Base-by-base conservation (phyloP, 1,284 basidiomycete species). In the Caloboletus inedulis region DNA sequence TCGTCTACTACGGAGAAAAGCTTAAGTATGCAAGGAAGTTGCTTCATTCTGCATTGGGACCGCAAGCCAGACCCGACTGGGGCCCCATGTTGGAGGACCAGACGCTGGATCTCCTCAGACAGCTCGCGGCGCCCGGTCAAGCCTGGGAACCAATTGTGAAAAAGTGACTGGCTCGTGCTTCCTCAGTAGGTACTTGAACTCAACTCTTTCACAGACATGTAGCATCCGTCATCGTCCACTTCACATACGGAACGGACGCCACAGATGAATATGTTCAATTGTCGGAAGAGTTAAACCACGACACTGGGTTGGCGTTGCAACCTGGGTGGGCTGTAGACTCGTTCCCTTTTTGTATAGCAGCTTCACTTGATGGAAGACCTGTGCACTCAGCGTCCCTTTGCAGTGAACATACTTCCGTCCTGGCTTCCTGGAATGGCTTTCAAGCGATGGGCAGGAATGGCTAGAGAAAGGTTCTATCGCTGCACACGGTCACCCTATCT, bases 351-450 rank as follows among this genome's bases (percentile, higher is more conserved):
- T 30, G 54, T 56, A 36, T n/a, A 16, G 29, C 13, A 16, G 2
- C 16, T 43, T 25, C 18, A 6, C 14, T 25, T 34, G 35, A 30
- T 37, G 18, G 9, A 12, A 4, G 10, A 33, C 4, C 7, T 16
- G 10, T 33, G 16, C n/a, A 39, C 49, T 37, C 14, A 43, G 27
- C 8, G 18, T 16, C 8, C 23, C 18, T 25, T 30, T 31, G 16
- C 12, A 53, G 52, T 57, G 34, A 47, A 8, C 18, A 23, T 43
- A 2, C 23, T 57, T n/a, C 55, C 55, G 12, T 49, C 55, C 12
- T 57, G 58, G 58, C 47, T 60, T 18, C 55, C 58, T 4, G 58
- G 58, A 27, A 60, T 59, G 54, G 46, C 21, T 37, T 60, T 59
- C 49, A 59, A 59, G 33, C 42, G 39, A 13, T 56, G 50, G 47